phyloP scores from a whole-genome alignment of 805 yeast species.

The Candida cerambycidarum region DNA sequence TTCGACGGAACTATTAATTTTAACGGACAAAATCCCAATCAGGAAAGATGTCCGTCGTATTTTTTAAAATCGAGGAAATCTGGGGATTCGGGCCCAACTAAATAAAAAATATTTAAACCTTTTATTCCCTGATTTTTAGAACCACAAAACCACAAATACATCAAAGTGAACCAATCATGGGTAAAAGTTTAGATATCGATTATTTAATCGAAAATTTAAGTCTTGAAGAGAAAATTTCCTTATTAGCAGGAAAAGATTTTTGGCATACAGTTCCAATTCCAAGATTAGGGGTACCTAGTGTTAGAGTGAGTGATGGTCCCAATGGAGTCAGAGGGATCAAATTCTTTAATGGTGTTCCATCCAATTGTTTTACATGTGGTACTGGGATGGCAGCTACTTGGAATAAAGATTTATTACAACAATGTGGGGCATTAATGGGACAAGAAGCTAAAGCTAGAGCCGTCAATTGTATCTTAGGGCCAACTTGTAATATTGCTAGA shows the following conservation, averaged over 20 bases:
- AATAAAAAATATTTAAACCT: constrained; percentile 1
- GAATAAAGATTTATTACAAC: constrained; percentile 47
- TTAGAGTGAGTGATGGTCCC: constrained; percentile 59
- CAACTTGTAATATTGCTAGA: constrained; percentile 51
- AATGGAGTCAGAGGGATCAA: constrained; percentile 62
- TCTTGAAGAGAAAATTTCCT: constrained; percentile 33
- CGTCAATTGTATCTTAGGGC: constrained; percentile 41
- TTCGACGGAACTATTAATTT: background rate
- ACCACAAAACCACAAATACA: too few species aligned
- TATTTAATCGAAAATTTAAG: constrained; percentile 29
- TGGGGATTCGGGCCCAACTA: background rate
- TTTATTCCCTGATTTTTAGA: background rate
- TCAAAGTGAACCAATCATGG: background rate
- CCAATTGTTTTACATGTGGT: constrained; percentile 63
- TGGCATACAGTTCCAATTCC: constrained; percentile 51
- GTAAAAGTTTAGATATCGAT: constrained; percentile 28
- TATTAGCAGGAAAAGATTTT: constrained; percentile 42
- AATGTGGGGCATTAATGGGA: constrained; percentile 55
- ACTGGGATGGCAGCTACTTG: constrained; percentile 60
- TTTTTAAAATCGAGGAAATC: constrained; percentile 5
- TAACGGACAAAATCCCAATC: constrained; percentile 1
- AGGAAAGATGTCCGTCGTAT: constrained; percentile 8
- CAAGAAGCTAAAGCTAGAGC: constrained; percentile 54
- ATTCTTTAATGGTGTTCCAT: constrained; percentile 50
- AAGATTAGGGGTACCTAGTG: constrained; percentile 44